phyloP scores from a whole-genome alignment of 352 stramenopile species.

The Phytopythium oedochilum region DNA sequence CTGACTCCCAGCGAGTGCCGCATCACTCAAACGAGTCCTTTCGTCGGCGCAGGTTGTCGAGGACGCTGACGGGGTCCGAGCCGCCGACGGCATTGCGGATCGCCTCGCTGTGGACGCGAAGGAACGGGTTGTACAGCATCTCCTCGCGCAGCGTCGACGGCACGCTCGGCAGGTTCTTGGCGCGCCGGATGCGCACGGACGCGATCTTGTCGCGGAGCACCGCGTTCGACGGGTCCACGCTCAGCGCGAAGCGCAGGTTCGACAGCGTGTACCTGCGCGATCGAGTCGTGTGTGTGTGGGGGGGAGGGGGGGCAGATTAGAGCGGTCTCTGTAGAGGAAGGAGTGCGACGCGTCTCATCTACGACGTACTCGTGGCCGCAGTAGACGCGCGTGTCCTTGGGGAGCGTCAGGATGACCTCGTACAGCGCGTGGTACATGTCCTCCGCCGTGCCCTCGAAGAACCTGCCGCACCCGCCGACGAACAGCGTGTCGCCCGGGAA shows the following conservation, averaged over 20 bases:
- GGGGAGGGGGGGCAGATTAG: too few relatives aligned
- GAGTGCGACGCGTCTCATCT: too few relatives aligned
- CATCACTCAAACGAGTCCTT: slow-evolving; percentile 73
- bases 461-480: slow-evolving; percentile 74
- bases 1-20: not conserved
- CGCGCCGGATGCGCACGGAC: slow-evolving; percentile 62
- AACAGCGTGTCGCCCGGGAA: slow-evolving; percentile 90
- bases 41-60: slow-evolving; percentile 69
- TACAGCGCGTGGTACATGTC: slow-evolving; percentile 89
- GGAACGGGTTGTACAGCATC: slow-evolving; percentile 86
- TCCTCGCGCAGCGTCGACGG: slow-evolving; percentile 86
- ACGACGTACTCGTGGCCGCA: slow-evolving; percentile 81
- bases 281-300: too few relatives aligned
- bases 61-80: slow-evolving; percentile 71
- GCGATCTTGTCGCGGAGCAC: slow-evolving; percentile 85
- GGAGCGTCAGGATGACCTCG: slow-evolving; percentile 81
- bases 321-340: too few relatives aligned
- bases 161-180: slow-evolving; percentile 89
- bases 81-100: slow-evolving; percentile 80
- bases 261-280: slow-evolving; percentile 82
- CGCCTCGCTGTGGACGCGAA: slow-evolving; percentile 78
- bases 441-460: slow-evolving; percentile 87
- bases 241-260: slow-evolving; percentile 93
- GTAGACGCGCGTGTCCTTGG: slow-evolving; percentile 86
- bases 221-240: slow-evolving; percentile 90